A percentile compares a stretch with the other conserved stretches of the same genome.
phyloP scores from a whole-genome alignment of 1,284 basidiomycete genomes.

The Ganoderma sinense region DNA sequence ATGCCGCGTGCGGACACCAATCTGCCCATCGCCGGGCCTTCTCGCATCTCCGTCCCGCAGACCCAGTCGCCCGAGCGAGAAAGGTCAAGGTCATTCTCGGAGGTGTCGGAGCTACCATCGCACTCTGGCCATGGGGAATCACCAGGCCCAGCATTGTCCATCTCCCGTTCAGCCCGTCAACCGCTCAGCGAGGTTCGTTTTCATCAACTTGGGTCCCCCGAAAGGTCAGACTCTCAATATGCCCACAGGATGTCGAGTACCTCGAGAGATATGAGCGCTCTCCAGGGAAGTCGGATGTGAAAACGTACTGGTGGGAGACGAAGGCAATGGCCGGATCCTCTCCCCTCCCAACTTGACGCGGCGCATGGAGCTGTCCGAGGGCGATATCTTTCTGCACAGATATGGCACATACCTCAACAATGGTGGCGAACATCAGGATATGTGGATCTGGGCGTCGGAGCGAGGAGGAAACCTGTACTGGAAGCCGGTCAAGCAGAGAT shows the following conservation, averaged over 20 bases:
- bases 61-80: neutral
- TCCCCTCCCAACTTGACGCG: neutral
- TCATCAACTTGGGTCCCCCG: no score
- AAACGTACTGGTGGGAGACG: neutral
- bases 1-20: neutral
- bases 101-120: neutral
- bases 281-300: neutral
- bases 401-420: neutral
- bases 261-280: neutral
- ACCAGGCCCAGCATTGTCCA: no score
- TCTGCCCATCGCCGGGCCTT: neutral
- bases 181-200: no score
- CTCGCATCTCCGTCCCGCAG: no score
- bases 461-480: neutral
- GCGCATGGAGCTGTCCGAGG: neutral
- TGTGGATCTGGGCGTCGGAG: neutral
- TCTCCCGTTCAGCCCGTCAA: no score
- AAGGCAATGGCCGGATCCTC: neutral
- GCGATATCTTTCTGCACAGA: neutral
- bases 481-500: neutral
- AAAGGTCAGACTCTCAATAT: no score
- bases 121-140: no score
- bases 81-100: neutral
- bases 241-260: neutral
- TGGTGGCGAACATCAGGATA: neutral